Conservation (phyloP, 2,329 filamentous ascomycete species). For the Cercospora sp. region DNA sequence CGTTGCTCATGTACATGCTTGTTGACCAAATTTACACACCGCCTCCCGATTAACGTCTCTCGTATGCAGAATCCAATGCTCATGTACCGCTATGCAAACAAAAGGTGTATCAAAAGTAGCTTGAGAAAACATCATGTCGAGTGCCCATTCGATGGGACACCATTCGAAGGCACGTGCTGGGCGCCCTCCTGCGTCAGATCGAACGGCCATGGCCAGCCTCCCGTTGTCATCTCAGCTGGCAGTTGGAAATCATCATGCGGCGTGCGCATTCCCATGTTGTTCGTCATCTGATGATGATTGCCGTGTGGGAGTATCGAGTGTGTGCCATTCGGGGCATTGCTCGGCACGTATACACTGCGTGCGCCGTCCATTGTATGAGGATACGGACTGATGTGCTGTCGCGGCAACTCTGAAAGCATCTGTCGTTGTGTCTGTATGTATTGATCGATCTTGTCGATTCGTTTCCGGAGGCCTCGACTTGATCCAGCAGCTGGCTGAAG, state of each 20-base stretch:
- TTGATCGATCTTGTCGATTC: conserved; percentile 49
- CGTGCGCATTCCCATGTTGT: conserved; percentile 24
- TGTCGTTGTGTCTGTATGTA: conserved; percentile 42
- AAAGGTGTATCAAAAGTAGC: neutral
- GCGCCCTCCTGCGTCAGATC: conserved; percentile 24
- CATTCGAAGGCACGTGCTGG: conserved; percentile 14
- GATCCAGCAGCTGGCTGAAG: conserved; percentile 45
- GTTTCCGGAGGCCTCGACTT: conserved; percentile 43
- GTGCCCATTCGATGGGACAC: conserved; percentile 10
- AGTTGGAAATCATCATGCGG: conserved; percentile 43
- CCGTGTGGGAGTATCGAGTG: conserved; percentile 5
- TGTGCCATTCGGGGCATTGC: conserved; percentile 8
- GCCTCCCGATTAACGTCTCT: neutral
- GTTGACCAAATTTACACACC: neutral
- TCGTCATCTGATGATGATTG: conserved; percentile 14
- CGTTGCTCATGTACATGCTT: neutral
- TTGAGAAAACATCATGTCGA: neutral
- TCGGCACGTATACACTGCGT: neutral
- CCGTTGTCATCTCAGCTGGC: conserved; percentile 43
- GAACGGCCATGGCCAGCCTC: conserved; percentile 46
- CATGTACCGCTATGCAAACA: neutral
- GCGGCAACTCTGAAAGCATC: conserved; percentile 21
- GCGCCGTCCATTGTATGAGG: neutral
- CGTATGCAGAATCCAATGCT: neutral
- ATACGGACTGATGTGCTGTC: conserved; percentile 4